Evolutionary conservation across 2,329 filamentous ascomycete species (phyloP), one percentile per base, ranked within the genome.

Genomic region (Teratosphaeria nubilosa): DNA sequence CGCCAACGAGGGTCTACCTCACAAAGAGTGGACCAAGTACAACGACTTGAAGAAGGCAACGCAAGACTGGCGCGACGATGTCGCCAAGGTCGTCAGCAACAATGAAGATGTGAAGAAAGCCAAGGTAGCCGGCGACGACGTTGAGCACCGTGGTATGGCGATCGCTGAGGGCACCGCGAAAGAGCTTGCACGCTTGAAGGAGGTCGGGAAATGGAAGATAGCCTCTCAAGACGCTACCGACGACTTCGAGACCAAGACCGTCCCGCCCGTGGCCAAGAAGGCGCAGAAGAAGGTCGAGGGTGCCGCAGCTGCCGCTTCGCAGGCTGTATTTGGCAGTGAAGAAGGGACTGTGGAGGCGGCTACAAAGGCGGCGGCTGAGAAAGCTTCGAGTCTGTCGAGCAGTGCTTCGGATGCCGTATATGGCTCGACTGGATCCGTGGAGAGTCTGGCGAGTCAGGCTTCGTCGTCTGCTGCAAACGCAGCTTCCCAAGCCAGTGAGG

Each of bases 1-100:
- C 91, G 91, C 92, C 86, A 94, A 91, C 76, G 91, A 97, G 59
- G 90, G 90, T 32, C 83, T 99, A 61, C 95, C 92, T 1, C 96
- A 99, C 79, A 91, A 95, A 72, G 91, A 99, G 72, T 99, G 94
- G 94, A 84, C 87, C 60, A 94, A 92, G 72, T 99, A 96, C 70
- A 91, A 97, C 72, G 84, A 88, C 60, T 79, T 99, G 59, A 95
- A 89, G 76, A 83, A 82, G 56, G 86, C 88, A 13, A 88, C 96
- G 56, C 86, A 87, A 53, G 84, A 90, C 67, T 96, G 92, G 91
- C 87, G 89, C 57, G 80, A 83, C 37, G 89, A 95, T 65, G 85
- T 99, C 53, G 86, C 90, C 70, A 79, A 85, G 59, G 82, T 91
- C 56, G 88, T 90, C 45, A 81, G 87, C 60, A 59, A 50, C 54